Evolutionary conservation across 306 rosid genomes (phyloP).

Genomic region (Quercus berberidifolia): DNA sequence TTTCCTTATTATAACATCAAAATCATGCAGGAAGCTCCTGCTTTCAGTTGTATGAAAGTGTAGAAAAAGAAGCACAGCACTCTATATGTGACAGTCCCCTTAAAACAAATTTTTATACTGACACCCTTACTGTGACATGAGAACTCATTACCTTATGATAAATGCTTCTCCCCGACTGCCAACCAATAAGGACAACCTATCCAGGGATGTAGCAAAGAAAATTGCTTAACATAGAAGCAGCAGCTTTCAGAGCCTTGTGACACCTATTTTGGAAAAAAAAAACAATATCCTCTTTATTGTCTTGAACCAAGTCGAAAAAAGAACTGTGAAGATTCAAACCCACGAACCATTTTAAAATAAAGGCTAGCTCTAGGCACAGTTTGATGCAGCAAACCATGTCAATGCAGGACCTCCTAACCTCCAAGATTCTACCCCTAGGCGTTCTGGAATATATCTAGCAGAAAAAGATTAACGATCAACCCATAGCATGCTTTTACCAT

Average conservation of each 20-base stretch:
- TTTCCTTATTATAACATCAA: constrained; percentile 15
- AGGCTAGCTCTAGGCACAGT: background rate
- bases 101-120: constrained; percentile 28
- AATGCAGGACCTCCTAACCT: background rate
- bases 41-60: constrained; percentile 10
- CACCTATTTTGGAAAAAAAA: background rate
- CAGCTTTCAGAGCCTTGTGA: constrained; percentile 12
- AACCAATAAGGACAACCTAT: constrained; percentile 35
- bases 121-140: constrained; percentile 33
- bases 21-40: constrained; percentile 17
- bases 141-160: constrained; percentile 37
- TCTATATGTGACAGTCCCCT: constrained; percentile 20
- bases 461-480: background rate
- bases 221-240: constrained; percentile 24
- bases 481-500: background rate
- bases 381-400: background rate
- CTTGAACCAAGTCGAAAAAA: background rate
- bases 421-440: background rate
- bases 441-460: background rate
- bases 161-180: constrained; percentile 29
- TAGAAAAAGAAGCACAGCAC: constrained; percentile 16
- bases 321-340: background rate
- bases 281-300: background rate
- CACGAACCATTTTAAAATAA: constrained; percentile 2
- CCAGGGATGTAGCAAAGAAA: constrained; percentile 30